Base-by-base conservation (phyloP, 164 flowering plant species). In the Pachysandra terminalis region DNA sequence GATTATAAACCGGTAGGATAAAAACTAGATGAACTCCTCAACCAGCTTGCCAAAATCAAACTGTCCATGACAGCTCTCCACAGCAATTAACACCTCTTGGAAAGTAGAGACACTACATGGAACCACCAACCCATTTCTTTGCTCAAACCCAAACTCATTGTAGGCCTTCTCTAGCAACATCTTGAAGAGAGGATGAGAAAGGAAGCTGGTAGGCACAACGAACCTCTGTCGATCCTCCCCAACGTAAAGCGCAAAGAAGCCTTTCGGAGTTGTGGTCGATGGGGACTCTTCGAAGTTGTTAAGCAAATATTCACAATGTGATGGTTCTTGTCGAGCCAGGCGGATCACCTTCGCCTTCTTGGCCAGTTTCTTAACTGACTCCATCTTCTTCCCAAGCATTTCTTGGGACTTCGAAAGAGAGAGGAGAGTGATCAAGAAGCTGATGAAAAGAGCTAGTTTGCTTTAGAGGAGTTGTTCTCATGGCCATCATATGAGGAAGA, bases 181-280 rank as follows among this genome's bases (percentile, higher is more conserved):
- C 78, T 81, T 91, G 86, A 94, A 90, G 15, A 94, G 80, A 23
- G 98, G 98, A 57, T 94, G 98, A 4, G 85, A 75, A 0, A 94
- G 85, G 60, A 69, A 90, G 67, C 82, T 69, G 3, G 90, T 88
- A 2, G 96, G 94, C 59, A 94, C 90, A 19, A 87, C 85, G 57
- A 86, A 87, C 60, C 98, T 74, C 70, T 75, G 82, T 12, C 81
- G 74, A 56, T 84, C 89, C 48, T 88, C 91, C 8, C 98, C 97
- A 0, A 94, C 89, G 40, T 94, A 94, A 16, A 94, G 67, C 0
- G 90, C 93, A 12, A 87, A 82, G 59, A 71, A 87, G 32, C 98
- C 97, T 0, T 77, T 65, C 0, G 93, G 97, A 3, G 86, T 81
- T 22, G 71, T 61, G 41, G 77, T 2, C 0, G 79, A 35, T 0